These are phyloP conservation scores for Fusarium acutatum DNA, from an alignment of 2,329 filamentous ascomycete genomes.

Conservation along the genomic window DNA sequence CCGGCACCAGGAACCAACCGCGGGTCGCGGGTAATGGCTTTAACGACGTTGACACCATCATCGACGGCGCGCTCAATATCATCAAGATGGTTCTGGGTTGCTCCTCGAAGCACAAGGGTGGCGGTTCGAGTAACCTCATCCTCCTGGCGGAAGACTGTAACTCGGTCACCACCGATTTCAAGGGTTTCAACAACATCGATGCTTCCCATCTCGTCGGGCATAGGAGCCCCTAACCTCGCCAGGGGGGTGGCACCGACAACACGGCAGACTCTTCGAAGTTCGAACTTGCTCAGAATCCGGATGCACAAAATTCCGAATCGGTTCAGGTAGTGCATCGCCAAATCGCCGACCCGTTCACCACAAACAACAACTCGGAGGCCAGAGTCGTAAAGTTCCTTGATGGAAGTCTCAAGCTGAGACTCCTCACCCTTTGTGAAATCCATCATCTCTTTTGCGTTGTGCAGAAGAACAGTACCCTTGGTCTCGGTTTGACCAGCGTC, in stretches of 20 bases:
- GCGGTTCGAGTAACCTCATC: constrained; percentile 91
- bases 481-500: constrained; percentile 97
- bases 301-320: constrained; percentile 95
- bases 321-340: constrained; percentile 98
- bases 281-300: constrained; percentile 98
- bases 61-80: constrained; percentile 97
- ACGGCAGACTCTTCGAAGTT: constrained; percentile 91
- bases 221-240: constrained; percentile 92
- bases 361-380: constrained; percentile 92
- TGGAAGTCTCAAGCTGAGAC: constrained; percentile 83
- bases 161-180: constrained; percentile 96
- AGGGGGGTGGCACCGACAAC: constrained; percentile 97
- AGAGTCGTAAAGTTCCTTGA: constrained; percentile 96
- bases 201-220: constrained; percentile 99
- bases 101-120: constrained; percentile 91
- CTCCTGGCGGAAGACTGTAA: constrained; percentile 98
- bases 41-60: constrained; percentile 97
- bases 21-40: constrained; percentile 94
- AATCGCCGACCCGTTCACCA: constrained; percentile 91
- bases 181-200: constrained; percentile 96
- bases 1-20: constrained; percentile 93
- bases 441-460: constrained; percentile 98
- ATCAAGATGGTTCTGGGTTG: constrained; percentile 97
- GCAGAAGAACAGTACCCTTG: constrained; percentile 95
- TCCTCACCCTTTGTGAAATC: constrained; percentile 99